Percentiles rank a stretch among this genome's conserved stretches.
These are phyloP conservation scores for Actinidia arguta DNA, from an alignment of 179 eudicot species.

Conservation along the genomic window DNA sequence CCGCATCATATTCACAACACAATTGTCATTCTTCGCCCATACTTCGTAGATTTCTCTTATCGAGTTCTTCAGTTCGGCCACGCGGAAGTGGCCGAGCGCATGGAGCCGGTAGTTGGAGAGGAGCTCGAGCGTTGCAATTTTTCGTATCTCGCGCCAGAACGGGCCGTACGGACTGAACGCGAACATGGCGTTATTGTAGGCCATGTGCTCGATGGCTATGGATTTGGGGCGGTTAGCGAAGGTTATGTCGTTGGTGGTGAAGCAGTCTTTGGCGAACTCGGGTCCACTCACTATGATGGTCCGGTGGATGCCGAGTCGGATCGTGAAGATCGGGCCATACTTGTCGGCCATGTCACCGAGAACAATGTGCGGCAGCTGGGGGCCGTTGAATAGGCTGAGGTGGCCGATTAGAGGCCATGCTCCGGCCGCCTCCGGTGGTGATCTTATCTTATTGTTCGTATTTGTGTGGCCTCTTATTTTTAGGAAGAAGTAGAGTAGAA, in stretches of 20 bases:
- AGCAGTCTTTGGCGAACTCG: constrained; percentile 36
- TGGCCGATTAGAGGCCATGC: constrained; percentile 37
- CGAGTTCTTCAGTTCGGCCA: constrained; percentile 17
- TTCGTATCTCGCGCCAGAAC: constrained; percentile 44
- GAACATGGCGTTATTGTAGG: constrained; percentile 41
- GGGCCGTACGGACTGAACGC: constrained; percentile 38
- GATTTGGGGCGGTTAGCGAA: constrained; percentile 29
- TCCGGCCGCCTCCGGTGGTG: constrained; percentile 22
- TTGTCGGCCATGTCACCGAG: constrained; percentile 27
- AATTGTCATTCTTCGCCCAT: background rate
- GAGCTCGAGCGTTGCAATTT: constrained; percentile 26
- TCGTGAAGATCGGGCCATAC: constrained; percentile 30
- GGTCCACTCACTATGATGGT: constrained; percentile 26
- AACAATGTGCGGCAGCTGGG: background rate
- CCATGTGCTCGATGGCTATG: constrained; percentile 23
- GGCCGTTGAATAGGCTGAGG: constrained; percentile 23
- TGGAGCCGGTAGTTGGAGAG: constrained; percentile 26
- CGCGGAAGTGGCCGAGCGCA: constrained; percentile 19
- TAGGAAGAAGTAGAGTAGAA: background rate
- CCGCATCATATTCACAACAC: constrained; percentile 31
- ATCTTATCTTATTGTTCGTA: background rate
- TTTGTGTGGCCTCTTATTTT: background rate
- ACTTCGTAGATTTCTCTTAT: background rate
- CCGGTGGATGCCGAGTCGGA: constrained; percentile 26
- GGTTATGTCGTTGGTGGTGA: constrained; percentile 28